Percentiles rank a stretch among this genome's conserved stretches.
Conservation (phyloP, 1,284 basidiomycete genomes). For the Phellopilus nigrolimitatus region DNA sequence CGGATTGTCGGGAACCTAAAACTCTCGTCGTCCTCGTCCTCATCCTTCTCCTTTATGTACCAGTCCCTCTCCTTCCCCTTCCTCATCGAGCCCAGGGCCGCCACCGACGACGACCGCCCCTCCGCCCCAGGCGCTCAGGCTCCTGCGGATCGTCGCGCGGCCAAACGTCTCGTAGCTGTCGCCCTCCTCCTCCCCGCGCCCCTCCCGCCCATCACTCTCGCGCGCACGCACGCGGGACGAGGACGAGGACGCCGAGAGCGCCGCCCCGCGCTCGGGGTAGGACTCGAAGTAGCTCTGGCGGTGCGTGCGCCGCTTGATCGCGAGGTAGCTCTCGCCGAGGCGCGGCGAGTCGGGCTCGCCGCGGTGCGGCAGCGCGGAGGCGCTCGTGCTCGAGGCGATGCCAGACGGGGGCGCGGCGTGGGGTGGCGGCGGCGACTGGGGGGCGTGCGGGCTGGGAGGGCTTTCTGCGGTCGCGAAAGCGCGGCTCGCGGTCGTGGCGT, state of each 20-base stretch:
- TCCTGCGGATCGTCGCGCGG: slow-evolving; percentile 11
- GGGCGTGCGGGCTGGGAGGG: slow-evolving; percentile 1
- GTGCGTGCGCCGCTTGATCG: slow-evolving; percentile 13
- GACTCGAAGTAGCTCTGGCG: slow-evolving; percentile 19
- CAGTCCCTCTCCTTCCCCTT: slow-evolving; percentile 14
- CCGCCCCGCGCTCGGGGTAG: slow-evolving; percentile 16
- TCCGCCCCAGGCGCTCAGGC: slow-evolving; percentile 11
- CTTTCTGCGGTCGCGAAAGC: slow-evolving; percentile 16
- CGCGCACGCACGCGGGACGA: neutral
- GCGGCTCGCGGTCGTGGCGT: slow-evolving; percentile 11
- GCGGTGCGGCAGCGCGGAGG: neutral
- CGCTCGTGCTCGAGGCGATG: slow-evolving; percentile 4
- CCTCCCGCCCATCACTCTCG: too few relatives aligned
- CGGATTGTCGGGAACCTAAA: slow-evolving; percentile 14
- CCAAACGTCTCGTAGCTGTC: slow-evolving; percentile 3
- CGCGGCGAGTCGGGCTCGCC: neutral
- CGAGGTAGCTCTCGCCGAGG: slow-evolving; percentile 11
- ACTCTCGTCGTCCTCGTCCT: slow-evolving; percentile 7
- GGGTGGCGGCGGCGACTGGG: too few relatives aligned
- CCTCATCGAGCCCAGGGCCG: neutral
- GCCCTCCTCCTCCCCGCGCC: neutral
- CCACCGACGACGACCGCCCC: neutral
- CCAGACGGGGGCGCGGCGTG: too few relatives aligned
- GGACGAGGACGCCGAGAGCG: too few relatives aligned
- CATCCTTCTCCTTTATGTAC: neutral